Evolutionary conservation across 805 yeast species (phyloP).

Genomic region (Candida easanensis): DNA sequence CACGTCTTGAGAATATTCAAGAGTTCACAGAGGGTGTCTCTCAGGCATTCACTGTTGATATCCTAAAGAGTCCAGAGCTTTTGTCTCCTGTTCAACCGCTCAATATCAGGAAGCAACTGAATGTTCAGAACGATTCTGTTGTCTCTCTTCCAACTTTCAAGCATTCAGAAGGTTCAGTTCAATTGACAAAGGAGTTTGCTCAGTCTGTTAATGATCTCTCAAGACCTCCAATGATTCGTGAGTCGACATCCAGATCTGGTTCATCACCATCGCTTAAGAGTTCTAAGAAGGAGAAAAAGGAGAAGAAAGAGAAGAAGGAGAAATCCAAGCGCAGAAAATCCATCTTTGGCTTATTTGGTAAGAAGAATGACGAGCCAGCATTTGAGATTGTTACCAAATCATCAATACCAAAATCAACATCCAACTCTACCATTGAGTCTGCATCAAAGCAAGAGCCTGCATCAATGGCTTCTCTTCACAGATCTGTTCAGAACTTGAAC

Average conservation of each 20-base stretch:
- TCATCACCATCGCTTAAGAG: not conserved
- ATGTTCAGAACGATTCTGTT: conserved; percentile 10
- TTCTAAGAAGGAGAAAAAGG: not conserved
- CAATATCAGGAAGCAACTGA: conserved; percentile 4
- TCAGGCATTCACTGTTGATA: conserved; percentile 11
- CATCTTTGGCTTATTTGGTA: conserved; percentile 22
- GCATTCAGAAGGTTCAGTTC: conserved; percentile 9
- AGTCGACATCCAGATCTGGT: not conserved
- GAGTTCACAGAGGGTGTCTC: conserved; percentile 3
- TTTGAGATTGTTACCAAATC: conserved; percentile 26
- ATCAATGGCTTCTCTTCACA: conserved; percentile 15
- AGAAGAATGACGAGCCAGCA: conserved; percentile 19
- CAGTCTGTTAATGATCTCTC: conserved; percentile 10
- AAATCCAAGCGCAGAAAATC: conserved; percentile 24
- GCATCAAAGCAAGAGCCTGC: not conserved
- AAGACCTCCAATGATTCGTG: not conserved
- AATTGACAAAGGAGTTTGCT: conserved; percentile 9
- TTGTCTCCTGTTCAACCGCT: conserved; percentile 7
- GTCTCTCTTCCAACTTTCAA: conserved; percentile 18
- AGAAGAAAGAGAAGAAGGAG: conserved; percentile 9
- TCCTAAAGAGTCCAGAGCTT: not conserved
- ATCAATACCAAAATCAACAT: conserved; percentile 3
- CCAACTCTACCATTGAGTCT: not conserved
- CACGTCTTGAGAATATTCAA: conserved; percentile 9
- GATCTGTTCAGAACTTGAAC: conserved; percentile 6